Conservation (phyloP, 768 basidiomycete species). For the Mycena venus region DNA sequence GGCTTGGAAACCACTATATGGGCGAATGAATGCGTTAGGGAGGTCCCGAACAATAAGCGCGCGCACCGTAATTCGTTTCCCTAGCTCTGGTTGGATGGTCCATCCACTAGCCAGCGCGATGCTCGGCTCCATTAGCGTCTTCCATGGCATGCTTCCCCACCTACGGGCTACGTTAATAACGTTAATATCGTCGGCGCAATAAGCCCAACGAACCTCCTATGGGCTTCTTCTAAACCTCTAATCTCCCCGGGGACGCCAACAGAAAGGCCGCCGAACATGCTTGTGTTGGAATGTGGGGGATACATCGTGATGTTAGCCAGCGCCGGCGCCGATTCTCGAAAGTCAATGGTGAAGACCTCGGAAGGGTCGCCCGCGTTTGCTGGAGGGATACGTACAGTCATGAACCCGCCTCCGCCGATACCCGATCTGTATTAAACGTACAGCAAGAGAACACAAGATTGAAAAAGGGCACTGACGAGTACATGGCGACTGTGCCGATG, state of each 20-base stretch:
- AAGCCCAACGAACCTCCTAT: conserved; percentile 83
- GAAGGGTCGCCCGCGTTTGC: conserved; percentile 55
- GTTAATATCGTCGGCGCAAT: conserved; percentile 78
- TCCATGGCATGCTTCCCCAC: conserved; percentile 90
- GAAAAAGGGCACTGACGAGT: conserved; percentile 70
- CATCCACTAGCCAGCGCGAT: conserved; percentile 83
- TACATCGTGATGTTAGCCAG: conserved; percentile 86
- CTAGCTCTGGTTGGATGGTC: conserved; percentile 84
- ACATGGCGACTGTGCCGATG: conserved; percentile 89
- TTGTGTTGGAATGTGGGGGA: conserved; percentile 60
- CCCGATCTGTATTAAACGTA: conserved; percentile 65
- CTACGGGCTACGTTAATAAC: conserved; percentile 68
- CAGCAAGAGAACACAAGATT: not conserved
- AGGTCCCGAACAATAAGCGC: conserved; percentile 1
- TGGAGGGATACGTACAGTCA: conserved; percentile 85
- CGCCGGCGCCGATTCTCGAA: conserved; percentile 88
- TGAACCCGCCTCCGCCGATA: conserved; percentile 91
- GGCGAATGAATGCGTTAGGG: not conserved
- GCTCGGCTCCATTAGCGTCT: conserved; percentile 79
- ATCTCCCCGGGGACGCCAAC: conserved; percentile 95
- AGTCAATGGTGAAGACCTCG: conserved; percentile 84
- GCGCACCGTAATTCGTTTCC: conserved; percentile 76
- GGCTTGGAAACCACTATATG: conserved; percentile 60
- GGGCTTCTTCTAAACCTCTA: conserved; percentile 87
- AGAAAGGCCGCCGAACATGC: conserved; percentile 83